Conservation (phyloP, 352 stramenopile species). For the Aphanomyces stellatus region DNA sequence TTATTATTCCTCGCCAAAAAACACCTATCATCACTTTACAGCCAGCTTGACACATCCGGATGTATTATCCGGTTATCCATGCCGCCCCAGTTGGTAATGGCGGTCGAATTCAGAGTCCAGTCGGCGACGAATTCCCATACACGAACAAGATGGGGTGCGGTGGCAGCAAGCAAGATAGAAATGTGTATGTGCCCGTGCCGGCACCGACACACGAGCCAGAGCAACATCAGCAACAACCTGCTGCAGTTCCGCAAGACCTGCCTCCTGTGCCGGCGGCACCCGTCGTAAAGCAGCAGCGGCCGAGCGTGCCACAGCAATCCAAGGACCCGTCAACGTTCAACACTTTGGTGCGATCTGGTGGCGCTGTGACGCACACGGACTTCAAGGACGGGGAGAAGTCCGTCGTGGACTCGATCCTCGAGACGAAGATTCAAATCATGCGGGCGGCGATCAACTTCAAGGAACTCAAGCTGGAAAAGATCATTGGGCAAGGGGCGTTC, state of each 20-base stretch:
- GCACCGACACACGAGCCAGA: background rate
- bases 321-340: background rate
- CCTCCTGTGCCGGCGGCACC: background rate
- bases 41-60: background rate
- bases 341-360: conserved; percentile 20
- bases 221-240: background rate
- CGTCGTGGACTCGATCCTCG: conserved; percentile 81
- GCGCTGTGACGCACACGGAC: conserved; percentile 70
- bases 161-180: background rate
- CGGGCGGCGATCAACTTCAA: conserved; percentile 87
- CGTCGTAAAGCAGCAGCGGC: background rate
- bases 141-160: background rate
- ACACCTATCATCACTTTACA: background rate
- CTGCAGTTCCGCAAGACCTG: background rate
- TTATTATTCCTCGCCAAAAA: too few relatives aligned
- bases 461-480: conserved; percentile 82
- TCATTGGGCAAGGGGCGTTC: conserved; percentile 78
- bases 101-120: background rate
- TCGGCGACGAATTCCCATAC: background rate
- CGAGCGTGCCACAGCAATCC: background rate
- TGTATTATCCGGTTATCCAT: background rate
- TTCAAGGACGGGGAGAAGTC: conserved; percentile 84
- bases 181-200: background rate
- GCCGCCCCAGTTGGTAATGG: background rate
- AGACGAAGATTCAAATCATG: conserved; percentile 77